These are phyloP conservation scores for Bryoerythrophyllum caledonicum DNA, from an alignment of 225 moss, liverwort and hornwort genomes.

Conservation along the genomic window DNA sequence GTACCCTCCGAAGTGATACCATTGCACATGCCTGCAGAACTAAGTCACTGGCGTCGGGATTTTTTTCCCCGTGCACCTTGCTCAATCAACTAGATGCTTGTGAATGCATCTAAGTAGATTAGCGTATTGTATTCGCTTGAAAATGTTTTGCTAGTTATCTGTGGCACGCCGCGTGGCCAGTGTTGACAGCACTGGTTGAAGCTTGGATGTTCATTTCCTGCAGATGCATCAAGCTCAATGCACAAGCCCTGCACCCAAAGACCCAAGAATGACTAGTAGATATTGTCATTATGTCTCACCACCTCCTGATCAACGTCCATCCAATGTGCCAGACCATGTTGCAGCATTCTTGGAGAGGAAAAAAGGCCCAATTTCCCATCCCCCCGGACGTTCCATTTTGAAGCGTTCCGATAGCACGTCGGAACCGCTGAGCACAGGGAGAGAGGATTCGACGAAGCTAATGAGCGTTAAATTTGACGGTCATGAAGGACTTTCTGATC, in stretches of 20 bases:
- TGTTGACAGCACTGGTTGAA: slow-evolving; percentile 4
- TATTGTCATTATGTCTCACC: neutral
- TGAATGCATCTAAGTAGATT: neutral
- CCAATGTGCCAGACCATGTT: slow-evolving; percentile 23
- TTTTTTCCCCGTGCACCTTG: neutral
- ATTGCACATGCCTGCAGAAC: neutral
- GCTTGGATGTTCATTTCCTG: neutral
- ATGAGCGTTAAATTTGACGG: slow-evolving; percentile 2
- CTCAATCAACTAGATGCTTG: neutral
- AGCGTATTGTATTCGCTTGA: neutral
- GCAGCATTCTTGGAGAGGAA: slow-evolving; percentile 13
- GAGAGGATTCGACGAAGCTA: slow-evolving; percentile 7
- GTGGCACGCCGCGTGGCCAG: neutral
- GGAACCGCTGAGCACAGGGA: neutral
- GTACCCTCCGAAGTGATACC: neutral
- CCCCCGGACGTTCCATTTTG: slow-evolving; percentile 2
- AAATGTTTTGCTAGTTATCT: neutral
- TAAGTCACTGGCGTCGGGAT: neutral
- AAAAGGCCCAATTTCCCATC: slow-evolving; percentile 10
- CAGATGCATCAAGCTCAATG: slow-evolving; percentile 35
- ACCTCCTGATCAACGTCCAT: neutral
- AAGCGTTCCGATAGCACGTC: slow-evolving; percentile 7
- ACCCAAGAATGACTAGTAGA: slow-evolving; percentile 6
- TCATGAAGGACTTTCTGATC: neutral
- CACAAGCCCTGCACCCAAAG: slow-evolving; percentile 17